Base-by-base conservation (phyloP, 2,329 filamentous ascomycete species). In the Botryotinia globosa region DNA sequence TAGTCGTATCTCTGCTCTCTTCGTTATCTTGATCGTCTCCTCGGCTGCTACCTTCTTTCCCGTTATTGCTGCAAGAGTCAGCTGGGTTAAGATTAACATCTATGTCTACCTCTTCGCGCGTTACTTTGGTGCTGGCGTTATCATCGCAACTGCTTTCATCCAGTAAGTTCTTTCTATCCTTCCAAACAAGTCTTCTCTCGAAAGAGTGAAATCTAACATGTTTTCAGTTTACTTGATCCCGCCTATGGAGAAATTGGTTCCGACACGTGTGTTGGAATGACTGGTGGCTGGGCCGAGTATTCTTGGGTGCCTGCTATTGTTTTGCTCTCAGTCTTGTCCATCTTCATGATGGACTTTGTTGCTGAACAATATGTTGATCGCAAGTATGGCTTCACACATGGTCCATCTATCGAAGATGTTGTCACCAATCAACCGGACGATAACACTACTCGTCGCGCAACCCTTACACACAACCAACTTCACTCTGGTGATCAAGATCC, bases 91-190 rank as follows among this genome's bases (percentile, higher is more conserved):
- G 3, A 83, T 93, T 4, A 90, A 90, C 0, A 85, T 86, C 71
- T 91, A 89, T 83, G 85, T 88, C 1, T 94, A 93, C 81, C 90
- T 93, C 78, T 84, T 91, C 76, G 65, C 83, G 78, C 32, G 83
- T 80, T 93, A 91, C 82, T 93, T 94, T 76, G 92, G 92, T 66
- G 91, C 91, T 4, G 92, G 92, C 42, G 91, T 94, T 72, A 94
- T 94, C 77, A 85, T 94, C 73, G 90, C 91, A 1, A 94, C 92
- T 1, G 91, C 92, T 1, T 94, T 94, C 80, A 92, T 94, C 74
- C 92, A 94, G 77, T 79, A 83, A 39, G 83, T 73, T 84, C 59
- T 84, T 88, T 85, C 83, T 77, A 85, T 78, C 37, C n/a, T 62
- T 77, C 83, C 61, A 8, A 6, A 3, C 32, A 16, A 18, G 4